These are phyloP conservation scores for Amoeboaphelidium protococcarum DNA, from an alignment of 371 early-diverging fungal genomes.

Conservation along the genomic window DNA sequence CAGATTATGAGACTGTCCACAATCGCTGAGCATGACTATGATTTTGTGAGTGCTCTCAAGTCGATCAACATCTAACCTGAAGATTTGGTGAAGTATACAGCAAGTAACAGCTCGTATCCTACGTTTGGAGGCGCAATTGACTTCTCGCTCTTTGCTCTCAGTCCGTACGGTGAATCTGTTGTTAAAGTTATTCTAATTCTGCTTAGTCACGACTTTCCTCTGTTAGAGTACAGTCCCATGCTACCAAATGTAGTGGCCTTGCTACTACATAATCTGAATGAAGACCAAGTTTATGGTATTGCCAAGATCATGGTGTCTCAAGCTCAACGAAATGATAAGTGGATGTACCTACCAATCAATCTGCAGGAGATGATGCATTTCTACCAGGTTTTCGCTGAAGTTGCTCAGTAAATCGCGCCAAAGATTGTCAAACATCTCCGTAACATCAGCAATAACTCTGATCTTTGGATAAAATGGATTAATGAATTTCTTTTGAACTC, in stretches of 20 bases:
- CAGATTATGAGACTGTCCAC: background rate
- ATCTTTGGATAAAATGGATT: background rate
- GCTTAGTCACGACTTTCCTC: background rate
- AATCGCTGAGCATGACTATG: too few species aligned
- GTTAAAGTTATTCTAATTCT: background rate
- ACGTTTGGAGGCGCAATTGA: background rate
- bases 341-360: background rate
- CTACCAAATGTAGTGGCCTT: background rate
- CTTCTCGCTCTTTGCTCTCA: background rate
- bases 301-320: background rate
- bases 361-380: background rate
- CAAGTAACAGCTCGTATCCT: background rate
- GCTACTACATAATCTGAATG: background rate
- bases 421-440: background rate
- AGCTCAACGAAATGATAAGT: background rate
- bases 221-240: background rate
- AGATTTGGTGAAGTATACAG: background rate
- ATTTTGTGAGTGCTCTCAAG: too few species aligned
- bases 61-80: background rate
- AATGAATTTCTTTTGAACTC: background rate
- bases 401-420: background rate
- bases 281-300: background rate
- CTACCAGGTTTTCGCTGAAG: background rate
- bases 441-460: background rate
- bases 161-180: background rate